These are phyloP conservation scores for Kwoniella dendrophila DNA, from an alignment of 768 basidiomycete species.

Conservation along the genomic window DNA sequence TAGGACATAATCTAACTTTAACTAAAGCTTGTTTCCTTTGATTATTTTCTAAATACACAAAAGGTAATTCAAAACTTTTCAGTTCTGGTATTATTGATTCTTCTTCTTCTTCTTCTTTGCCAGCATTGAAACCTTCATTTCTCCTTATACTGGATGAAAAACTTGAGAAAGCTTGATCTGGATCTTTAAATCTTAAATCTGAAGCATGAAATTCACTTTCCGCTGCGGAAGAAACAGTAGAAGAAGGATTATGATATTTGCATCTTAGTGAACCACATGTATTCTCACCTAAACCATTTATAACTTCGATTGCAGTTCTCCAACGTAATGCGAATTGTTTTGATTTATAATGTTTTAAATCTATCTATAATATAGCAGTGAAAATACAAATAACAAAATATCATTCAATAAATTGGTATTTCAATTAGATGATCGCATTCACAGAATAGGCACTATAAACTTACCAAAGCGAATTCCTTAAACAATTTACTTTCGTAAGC, in stretches of 20 bases:
- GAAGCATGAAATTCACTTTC: neutral
- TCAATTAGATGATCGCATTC: too few species aligned
- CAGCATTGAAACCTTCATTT: neutral
- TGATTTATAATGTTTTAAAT: constrained; percentile 93
- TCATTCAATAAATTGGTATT: neutral
- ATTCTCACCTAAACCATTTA: constrained; percentile 79
- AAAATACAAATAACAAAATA: neutral
- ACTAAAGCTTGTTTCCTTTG: constrained; percentile 77
- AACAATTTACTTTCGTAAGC: constrained; percentile 88
- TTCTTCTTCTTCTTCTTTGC: neutral
- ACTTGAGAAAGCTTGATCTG: constrained; percentile 1
- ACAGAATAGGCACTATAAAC: constrained; percentile 2
- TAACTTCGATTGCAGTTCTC: constrained; percentile 88
- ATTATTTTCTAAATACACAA: constrained; percentile 80
- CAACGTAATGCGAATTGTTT: constrained; percentile 89
- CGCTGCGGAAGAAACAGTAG: neutral
- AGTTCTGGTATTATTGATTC: constrained; percentile 56
- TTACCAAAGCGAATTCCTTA: constrained; percentile 67
- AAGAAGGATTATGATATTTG: constrained; percentile 61
- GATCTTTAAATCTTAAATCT: constrained; percentile 12
- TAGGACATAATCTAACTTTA: constrained; percentile 81
- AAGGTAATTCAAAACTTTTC: constrained; percentile 83
- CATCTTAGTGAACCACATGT: constrained; percentile 91
- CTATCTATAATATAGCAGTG: constrained; percentile 57
- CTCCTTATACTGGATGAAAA: neutral